Evolutionary conservation across 768 basidiomycete species (phyloP), one percentile per base, ranked within the genome.

Genomic region (Amanita jacksonii): DNA sequence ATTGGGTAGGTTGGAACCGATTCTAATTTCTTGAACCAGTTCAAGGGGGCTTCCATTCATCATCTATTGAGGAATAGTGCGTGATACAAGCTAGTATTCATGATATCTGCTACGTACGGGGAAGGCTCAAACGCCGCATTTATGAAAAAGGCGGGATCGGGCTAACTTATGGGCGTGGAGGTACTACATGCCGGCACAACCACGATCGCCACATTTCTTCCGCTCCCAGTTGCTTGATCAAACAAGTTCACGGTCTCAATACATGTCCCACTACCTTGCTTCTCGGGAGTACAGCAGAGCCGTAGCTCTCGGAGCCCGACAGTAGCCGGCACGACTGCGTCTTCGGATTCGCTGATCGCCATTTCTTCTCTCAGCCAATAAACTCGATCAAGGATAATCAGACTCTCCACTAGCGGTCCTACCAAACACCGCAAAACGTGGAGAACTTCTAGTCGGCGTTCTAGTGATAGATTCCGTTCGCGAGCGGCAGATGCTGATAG

Each of bases 141-240:
- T 28, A 30, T 8, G 25, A 30, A 30, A 40, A 16, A 28, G 23
- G 12, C 9, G 27, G 1, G 13, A 5, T 19, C 13, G 35, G 12
- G 12, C 7, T n/a, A 36, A 22, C 19, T 15, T 37, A 37, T 8
- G 24, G 8, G 12, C 27, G 27, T n/a, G 18, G 5, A 12, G 27
- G 15, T 6, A 38, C 20, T n/a, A 35, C n/a, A 35, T 54, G 45
- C 47, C 48, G 72, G 67, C 27, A 60, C 62, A 40, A 81, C 61
- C 25, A 78, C 73, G 39, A 85, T 63, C 5, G 75, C 82, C 44
- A 83, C 64, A 57, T 86, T 87, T 52, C 85, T 63, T 37, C 77
- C 82, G 57, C 85, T 87, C 34, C 81, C 84, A 2, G 71, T 72
- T 4, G 66, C 64, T 57, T 86, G 85, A 53, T 85, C 79, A 48